phyloP scores from a whole-genome alignment of 1,139 yeast genomes.

The Candida dubliniensis region DNA sequence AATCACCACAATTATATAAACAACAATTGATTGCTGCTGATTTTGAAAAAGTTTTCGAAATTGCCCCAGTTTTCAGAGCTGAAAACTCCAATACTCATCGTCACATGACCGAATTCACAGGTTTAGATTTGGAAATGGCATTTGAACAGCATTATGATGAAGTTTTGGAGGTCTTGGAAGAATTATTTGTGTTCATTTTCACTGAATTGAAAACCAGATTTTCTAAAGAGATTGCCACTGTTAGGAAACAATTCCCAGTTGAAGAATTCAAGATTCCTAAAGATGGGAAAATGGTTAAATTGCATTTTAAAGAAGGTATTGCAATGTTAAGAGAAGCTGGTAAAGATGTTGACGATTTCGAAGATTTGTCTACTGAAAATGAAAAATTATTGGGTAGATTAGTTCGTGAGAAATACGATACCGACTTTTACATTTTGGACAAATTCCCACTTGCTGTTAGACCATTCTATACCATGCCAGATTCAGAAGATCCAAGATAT shows the following conservation, averaged over 20 bases:
- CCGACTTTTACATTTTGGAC: constrained; percentile 96
- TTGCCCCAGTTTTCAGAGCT: constrained; percentile 98
- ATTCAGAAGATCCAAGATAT: constrained; percentile 84
- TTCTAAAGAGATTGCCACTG: constrained; percentile 80
- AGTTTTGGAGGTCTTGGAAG: constrained; percentile 79
- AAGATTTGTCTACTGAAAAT: constrained; percentile 90
- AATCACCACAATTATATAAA: constrained; percentile 96
- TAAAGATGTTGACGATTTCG: constrained; percentile 79
- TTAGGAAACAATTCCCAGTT: constrained; percentile 94
- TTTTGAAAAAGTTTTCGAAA: constrained; percentile 92
- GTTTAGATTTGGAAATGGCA: constrained; percentile 97
- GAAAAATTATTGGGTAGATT: constrained; percentile 90
- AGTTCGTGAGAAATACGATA: constrained; percentile 90
- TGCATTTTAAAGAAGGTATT: constrained; percentile 90
- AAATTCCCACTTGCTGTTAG: constrained; percentile 95
- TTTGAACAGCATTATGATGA: constrained; percentile 98
- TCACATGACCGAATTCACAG: constrained; percentile 98
- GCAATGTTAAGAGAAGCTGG: constrained; percentile 80
- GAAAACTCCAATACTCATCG: constrained; percentile 99
- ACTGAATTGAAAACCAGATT: constrained; percentile 77
- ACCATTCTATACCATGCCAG: constrained; percentile 99
- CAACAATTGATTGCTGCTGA: constrained; percentile 98
- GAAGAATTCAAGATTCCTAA: constrained; percentile 94
- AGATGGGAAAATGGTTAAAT: constrained; percentile 85
- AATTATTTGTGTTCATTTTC: constrained; percentile 86